Base-by-base conservation (phyloP, 2,329 filamentous ascomycete species). In the Neonectria magnoliae region DNA sequence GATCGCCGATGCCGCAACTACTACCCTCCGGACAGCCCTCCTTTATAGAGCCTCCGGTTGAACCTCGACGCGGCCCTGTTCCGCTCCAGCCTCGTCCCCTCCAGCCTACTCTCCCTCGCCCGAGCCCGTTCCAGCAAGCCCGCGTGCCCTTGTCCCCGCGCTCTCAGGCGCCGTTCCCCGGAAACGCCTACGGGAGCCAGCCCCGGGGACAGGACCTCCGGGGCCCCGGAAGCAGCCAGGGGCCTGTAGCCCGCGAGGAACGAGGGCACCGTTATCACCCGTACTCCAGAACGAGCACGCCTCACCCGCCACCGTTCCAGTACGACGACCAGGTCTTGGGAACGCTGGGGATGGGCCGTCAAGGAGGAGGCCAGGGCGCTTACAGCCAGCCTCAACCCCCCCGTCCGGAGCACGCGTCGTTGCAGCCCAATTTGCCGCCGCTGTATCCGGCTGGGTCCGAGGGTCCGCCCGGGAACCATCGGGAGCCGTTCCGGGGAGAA, bases 181-280 rank as follows among this genome's bases (percentile, higher is more conserved):
- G 14, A 4, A 27, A 47, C 44, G 4, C 2, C 16, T 45, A 45
- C 29, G 11, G 5, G 31, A 52, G 38, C 20, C 56, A 44, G 8
- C 7, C 2, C 4, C 57, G 44, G 7, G 18, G 25, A 18, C 38
- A 47, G 16, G 29, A 41, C 31, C 27, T 20, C 11, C 20, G 7
- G 29, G 22, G 18, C 22, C 14, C n/a, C 8, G 16, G 18, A 33
- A 42, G 16, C 22, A 18, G n/a, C n/a, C 48, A 50, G 25, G 47
- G 47, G 10, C 54, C 45, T 22, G 41, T 31, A 41, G 11, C 29
- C n/a, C 31, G 53, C 11, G 36, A 33, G 13, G 31, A 55, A 1
- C 45, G 33, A 18, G 42, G 51, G 4, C 53, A 29, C 42, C 50
- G 50, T 5, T 33, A 54, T 16, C 50, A 60, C 33, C 57, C 57